Percentiles rank a stretch among this genome's conserved stretches.
These are phyloP conservation scores for Mortierella sp. DNA, from an alignment of 371 early-diverging fungal species.

Conservation along the genomic window DNA sequence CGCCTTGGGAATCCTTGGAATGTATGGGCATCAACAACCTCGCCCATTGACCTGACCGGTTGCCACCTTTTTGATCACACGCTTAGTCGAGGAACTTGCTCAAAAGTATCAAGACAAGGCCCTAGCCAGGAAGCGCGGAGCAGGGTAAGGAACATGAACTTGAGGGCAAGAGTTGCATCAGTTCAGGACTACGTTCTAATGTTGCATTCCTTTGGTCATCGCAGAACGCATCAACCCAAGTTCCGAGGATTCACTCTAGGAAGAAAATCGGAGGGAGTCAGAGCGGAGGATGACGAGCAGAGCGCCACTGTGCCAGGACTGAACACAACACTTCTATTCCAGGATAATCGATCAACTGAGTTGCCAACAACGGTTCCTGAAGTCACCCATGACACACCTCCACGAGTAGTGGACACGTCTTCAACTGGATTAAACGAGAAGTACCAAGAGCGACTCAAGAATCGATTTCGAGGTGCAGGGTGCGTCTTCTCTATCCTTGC, in stretches of 20 bases:
- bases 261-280: constrained; percentile 10
- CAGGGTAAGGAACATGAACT: constrained; percentile 26
- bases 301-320: neutral
- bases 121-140: constrained; percentile 44
- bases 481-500: constrained; percentile 6
- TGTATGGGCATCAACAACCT: neutral
- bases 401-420: neutral
- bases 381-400: neutral
- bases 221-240: constrained; percentile 40
- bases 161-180: neutral
- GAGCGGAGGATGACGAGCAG: neutral
- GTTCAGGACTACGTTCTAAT: too few relatives aligned
- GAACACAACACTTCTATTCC: constrained; percentile 1
- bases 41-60: neutral
- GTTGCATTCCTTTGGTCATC: constrained; percentile 1
- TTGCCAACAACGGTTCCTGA: neutral
- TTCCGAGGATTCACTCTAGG: constrained; percentile 38
- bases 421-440: constrained; percentile 26
- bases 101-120: constrained; percentile 39
- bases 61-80: neutral
- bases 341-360: neutral
- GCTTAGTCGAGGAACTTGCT: constrained; percentile 23
- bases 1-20: too few relatives aligned
- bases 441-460: constrained; percentile 34
- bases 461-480: constrained; percentile 48